Base-by-base conservation (phyloP, 495 filamentous ascomycete genomes). In the Trichoderma parareesei region DNA sequence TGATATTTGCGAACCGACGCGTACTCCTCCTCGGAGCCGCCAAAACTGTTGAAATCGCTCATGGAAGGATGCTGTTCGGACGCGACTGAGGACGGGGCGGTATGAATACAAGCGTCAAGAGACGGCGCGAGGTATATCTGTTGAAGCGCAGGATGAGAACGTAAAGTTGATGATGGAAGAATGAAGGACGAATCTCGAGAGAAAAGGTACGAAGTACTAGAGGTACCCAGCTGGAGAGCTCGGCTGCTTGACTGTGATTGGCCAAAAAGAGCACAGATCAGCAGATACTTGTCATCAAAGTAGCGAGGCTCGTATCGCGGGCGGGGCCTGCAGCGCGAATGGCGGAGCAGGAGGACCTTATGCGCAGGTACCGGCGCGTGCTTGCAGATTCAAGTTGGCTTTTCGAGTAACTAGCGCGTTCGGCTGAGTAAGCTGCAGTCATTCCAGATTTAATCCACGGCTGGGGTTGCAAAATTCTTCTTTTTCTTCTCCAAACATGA, bases 11-110 rank as follows among this genome's bases (percentile, higher is more conserved):
- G 87, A 66, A 96, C 82, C 80, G 96, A 91, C 59, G 83, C 84
- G 71, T 91, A 92, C 74, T 94, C 90, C 75, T 96, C 91, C 37
- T 94, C 91, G 5, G 87, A 86, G 65, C 88, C 86, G 63, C 88
- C 88, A 72, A 86, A 93, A 70, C 90, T 70, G 33, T 69, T 73
- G 67, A 77, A 78, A 66, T 82, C 79, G 53, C 73, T 73, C 79
- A 82, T 81, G 7, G 60, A 63, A 63, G 16, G 35, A 66, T 60
- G 60, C 60, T 66, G 49, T 20, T 5, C 27, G 35, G 60, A 60
- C 41, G 60, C n/a, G 63, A 67, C 37, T 48, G 65, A 49, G 27
- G 27, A 44, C n/a, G 10, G 14, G 33, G 37, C 27, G 37, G 37
- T 35, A 57, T 10, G 27, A 14, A 57, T 37, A n/a, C 18, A 60